Conservation (phyloP, 129 eudicot genomes). For the Scalesia atractyloides region DNA sequence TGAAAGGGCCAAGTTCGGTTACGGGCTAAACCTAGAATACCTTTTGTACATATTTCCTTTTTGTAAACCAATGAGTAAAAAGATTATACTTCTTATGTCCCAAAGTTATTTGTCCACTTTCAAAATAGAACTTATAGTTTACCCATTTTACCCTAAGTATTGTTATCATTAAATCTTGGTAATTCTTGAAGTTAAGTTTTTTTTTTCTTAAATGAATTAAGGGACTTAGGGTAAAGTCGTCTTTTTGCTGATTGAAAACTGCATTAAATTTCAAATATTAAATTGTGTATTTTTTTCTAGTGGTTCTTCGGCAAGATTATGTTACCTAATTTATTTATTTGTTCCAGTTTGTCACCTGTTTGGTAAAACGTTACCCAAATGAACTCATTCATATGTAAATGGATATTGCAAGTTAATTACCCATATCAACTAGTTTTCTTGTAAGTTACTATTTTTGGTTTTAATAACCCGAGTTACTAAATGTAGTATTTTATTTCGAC, state of each 20-base stretch:
- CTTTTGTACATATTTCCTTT: not conserved
- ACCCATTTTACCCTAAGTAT: not conserved
- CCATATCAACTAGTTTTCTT: not conserved
- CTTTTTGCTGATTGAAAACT: not conserved
- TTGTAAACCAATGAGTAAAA: not conserved
- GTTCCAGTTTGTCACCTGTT: not conserved
- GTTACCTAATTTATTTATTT: not conserved
- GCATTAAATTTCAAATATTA: not conserved
- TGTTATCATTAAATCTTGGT: not conserved
- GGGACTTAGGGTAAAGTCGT: not conserved
- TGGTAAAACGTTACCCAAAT: not conserved
- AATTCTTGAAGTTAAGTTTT: not conserved
- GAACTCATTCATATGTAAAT: not conserved
- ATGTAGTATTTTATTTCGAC: not conserved
- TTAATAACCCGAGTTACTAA: slow-evolving; percentile 10
- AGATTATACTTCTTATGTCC: not conserved
- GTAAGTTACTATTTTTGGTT: not conserved
- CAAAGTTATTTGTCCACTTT: not conserved
- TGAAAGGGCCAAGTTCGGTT: not conserved
- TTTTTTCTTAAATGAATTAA: not conserved
- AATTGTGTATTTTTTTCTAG: not conserved
- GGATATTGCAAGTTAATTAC: slow-evolving; percentile 5
- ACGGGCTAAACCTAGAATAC: not conserved
- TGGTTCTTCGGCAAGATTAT: not conserved
- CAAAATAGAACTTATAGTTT: not conserved